These are phyloP conservation scores for Pestalotiopsis sp. DNA, from an alignment of 2,329 filamentous ascomycete species.

Conservation along the genomic window DNA sequence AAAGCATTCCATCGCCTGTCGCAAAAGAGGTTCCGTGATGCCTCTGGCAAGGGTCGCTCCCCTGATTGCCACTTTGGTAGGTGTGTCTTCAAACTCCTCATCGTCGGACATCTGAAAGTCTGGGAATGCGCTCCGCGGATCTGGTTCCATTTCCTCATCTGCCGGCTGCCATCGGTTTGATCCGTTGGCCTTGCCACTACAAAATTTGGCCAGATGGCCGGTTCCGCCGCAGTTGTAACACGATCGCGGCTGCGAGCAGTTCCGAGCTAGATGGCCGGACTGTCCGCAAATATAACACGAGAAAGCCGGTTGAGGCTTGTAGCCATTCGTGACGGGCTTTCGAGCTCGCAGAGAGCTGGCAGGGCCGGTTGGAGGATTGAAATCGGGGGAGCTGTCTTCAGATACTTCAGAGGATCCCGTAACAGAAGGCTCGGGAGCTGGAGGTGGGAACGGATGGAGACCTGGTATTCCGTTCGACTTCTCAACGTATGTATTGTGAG, in stretches of 20 bases:
- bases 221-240: conserved; percentile 11
- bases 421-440: neutral
- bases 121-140: neutral
- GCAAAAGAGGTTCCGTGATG: conserved; percentile 9
- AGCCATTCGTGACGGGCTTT: neutral
- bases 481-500: neutral
- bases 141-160: neutral
- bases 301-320: neutral
- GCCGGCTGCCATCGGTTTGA: neutral
- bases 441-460: conserved; percentile 5
- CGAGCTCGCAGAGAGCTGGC: neutral
- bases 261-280: neutral
- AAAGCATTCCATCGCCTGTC: conserved; percentile 10
- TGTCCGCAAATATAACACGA: conserved; percentile 8
- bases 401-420: neutral
- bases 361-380: neutral
- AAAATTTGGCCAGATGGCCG: conserved; percentile 6
- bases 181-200: neutral
- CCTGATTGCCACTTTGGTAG: neutral
- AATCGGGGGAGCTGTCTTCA: neutral
- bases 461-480: conserved; percentile 4
- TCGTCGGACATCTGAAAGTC: neutral
- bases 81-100: neutral
- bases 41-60: conserved; percentile 9
- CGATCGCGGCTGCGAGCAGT: neutral